Evolutionary conservation across 2,329 filamentous ascomycete species (phyloP).

Genomic region (Aspergillus tanneri): DNA sequence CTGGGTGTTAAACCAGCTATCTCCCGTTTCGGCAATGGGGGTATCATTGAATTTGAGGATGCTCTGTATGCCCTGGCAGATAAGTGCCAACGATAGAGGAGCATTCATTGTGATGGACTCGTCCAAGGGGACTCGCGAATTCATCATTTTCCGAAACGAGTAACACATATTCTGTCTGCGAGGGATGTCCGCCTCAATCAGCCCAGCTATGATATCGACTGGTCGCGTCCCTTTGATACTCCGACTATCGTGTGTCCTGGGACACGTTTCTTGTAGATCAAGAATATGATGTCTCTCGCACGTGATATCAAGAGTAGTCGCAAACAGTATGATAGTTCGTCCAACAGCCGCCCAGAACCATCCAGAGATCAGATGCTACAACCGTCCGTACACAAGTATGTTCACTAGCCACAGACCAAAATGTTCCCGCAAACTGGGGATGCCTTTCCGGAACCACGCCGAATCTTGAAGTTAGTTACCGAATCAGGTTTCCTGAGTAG

Average conservation of each 20-base stretch:
- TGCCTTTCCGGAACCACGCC: conserved; percentile 7
- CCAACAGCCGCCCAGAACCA: conserved; percentile 6
- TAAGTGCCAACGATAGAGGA: not conserved
- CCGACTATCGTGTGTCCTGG: not conserved
- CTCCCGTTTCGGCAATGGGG: conserved; percentile 11
- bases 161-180: not conserved
- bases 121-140: too few relatives aligned
- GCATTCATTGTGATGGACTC: not conserved
- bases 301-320: not conserved
- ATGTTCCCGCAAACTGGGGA: conserved; percentile 5
- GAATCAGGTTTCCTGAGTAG: too few relatives aligned
- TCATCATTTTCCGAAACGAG: not conserved
- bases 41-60: conserved; percentile 2
- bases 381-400: not conserved
- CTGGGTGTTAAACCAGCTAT: conserved; percentile 12
- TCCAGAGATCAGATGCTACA: conserved; percentile 7
- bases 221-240: not conserved
- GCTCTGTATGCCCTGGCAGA: not conserved
- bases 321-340: conserved; percentile 7
- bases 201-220: not conserved
- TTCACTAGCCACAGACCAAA: not conserved
- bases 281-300: conserved; percentile 1
- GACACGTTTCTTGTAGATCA: conserved; percentile 1
- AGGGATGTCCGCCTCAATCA: conserved; percentile 2
- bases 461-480: too few relatives aligned